A percentile compares a stretch with the other conserved stretches of the same genome.
phyloP scores from a whole-genome alignment of 2,329 filamentous ascomycete genomes.

The Didymella pomorum region DNA sequence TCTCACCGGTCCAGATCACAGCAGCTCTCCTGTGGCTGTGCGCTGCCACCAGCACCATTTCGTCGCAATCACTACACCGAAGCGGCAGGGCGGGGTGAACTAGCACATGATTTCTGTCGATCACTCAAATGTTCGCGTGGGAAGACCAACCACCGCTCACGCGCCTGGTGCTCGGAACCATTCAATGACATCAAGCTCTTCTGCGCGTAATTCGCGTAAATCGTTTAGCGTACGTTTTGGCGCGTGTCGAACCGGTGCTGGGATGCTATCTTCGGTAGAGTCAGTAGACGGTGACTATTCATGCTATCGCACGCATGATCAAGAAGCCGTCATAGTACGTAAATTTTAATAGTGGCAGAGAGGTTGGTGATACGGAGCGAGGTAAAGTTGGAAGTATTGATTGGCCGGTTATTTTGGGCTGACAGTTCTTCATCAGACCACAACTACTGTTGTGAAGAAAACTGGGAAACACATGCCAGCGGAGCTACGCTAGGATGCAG shows the following conservation, averaged over 20 bases:
- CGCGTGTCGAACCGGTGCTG: slow-evolving; percentile 7
- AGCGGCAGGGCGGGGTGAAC: slow-evolving; percentile 6
- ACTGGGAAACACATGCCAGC: slow-evolving; percentile 10
- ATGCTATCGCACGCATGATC: slow-evolving; percentile 8
- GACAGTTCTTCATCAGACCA: slow-evolving; percentile 11
- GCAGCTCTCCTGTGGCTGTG: slow-evolving; percentile 15
- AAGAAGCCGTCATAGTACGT: slow-evolving; percentile 3
- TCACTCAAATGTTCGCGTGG: not conserved
- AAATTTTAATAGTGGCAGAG: slow-evolving; percentile 1
- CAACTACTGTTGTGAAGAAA: slow-evolving; percentile 4
- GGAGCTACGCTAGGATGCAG: slow-evolving; percentile 1
- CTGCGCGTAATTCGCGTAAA: slow-evolving; percentile 21
- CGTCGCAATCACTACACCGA: slow-evolving; percentile 12
- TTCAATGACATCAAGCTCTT: slow-evolving; percentile 16
- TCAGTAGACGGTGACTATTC: not conserved
- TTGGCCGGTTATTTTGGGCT: slow-evolving; percentile 16
- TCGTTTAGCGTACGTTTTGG: slow-evolving; percentile 17
- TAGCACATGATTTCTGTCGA: slow-evolving; percentile 14
- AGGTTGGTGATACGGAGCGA: slow-evolving; percentile 1
- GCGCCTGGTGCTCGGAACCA: slow-evolving; percentile 10
- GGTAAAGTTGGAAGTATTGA: not conserved
- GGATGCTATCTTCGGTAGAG: not conserved
- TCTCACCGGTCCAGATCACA: slow-evolving; percentile 15
- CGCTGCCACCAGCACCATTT: not conserved
- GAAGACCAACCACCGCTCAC: slow-evolving; percentile 5